Evolutionary conservation across 1,139 yeast genomes (phyloP).

Genomic region (Yamadazyma dendronema): DNA sequence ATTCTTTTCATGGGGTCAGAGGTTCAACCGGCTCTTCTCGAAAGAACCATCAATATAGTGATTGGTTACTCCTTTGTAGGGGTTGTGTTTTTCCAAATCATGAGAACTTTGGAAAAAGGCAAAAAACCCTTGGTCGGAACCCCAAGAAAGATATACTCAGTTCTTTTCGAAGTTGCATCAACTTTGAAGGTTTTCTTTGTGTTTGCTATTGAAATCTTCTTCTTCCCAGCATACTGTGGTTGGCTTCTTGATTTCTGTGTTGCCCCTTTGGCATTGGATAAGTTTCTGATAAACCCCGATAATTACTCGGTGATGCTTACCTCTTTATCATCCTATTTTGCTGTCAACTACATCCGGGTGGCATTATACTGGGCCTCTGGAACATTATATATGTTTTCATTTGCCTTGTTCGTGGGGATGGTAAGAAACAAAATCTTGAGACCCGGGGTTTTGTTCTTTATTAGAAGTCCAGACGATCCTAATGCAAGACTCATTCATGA

Average conservation of each 20-base stretch:
- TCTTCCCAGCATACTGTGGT: slow-evolving; percentile 90
- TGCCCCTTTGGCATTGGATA: slow-evolving; percentile 48
- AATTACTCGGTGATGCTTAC: slow-evolving; percentile 22
- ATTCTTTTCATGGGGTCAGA: slow-evolving; percentile 1
- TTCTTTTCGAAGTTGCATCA: slow-evolving; percentile 49
- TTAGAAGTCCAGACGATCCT: slow-evolving; percentile 93
- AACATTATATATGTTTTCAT: slow-evolving; percentile 79
- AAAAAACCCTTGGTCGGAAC: slow-evolving; percentile 48
- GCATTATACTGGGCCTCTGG: slow-evolving; percentile 70
- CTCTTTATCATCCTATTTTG: slow-evolving; percentile 21
- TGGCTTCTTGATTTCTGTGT: slow-evolving; percentile 67
- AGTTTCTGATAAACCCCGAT: slow-evolving; percentile 13
- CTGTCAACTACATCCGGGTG: slow-evolving; percentile 21
- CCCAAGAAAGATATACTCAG: slow-evolving; percentile 48
- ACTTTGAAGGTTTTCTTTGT: slow-evolving; percentile 74
- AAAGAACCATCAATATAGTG: slow-evolving; percentile 31
- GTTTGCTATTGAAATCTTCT: slow-evolving; percentile 73
- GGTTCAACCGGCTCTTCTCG: slow-evolving; percentile 22
- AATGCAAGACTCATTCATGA: slow-evolving; percentile 86
- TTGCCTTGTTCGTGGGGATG: slow-evolving; percentile 87
- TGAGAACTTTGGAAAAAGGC: slow-evolving; percentile 35
- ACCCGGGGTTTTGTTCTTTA: slow-evolving; percentile 86
- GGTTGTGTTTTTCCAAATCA: slow-evolving; percentile 25
- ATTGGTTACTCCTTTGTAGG: slow-evolving; percentile 42
- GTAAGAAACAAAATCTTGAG: slow-evolving; percentile 70